Conservation (phyloP, 495 filamentous ascomycete species). For the Acidiella bohemica region DNA sequence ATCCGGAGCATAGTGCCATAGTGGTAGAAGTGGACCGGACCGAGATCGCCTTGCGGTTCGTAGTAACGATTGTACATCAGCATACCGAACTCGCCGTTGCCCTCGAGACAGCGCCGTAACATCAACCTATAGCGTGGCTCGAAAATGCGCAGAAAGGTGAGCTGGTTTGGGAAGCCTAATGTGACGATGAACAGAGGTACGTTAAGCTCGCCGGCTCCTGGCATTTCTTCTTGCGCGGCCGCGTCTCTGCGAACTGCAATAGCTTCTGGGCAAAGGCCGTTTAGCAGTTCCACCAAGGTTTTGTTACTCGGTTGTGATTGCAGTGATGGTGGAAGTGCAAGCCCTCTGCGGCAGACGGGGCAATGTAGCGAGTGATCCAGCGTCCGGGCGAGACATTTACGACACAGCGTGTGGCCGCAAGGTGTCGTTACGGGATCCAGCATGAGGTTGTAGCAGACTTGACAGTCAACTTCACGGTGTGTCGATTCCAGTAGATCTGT, state of each 20-base stretch:
- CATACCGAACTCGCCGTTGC: constrained; percentile 70
- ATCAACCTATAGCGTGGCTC: constrained; percentile 81
- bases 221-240: constrained; percentile 38
- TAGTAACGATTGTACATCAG: constrained; percentile 51
- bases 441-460: constrained; percentile 71
- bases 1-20: constrained; percentile 70
- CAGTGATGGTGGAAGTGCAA: constrained; percentile 48
- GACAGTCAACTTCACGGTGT: constrained; percentile 65
- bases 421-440: constrained; percentile 68
- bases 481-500: constrained; percentile 44
- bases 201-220: constrained; percentile 40
- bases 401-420: constrained; percentile 85
- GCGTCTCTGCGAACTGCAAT: constrained; percentile 42
- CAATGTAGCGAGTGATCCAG: constrained; percentile 65
- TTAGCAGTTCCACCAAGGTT: constrained; percentile 44
- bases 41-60: constrained; percentile 44
- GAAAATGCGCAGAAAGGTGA: constrained; percentile 78
- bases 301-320: constrained; percentile 46
- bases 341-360: constrained; percentile 57
- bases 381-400: constrained; percentile 57
- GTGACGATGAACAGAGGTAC: constrained; percentile 72
- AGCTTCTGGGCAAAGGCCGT: constrained; percentile 51
- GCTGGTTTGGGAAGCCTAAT: constrained; percentile 66
- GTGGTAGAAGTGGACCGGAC: constrained; percentile 47
- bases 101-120: constrained; percentile 65